Evolutionary conservation across 495 filamentous ascomycete genomes (phyloP).

Genomic region (Penicillium malachiteum): DNA sequence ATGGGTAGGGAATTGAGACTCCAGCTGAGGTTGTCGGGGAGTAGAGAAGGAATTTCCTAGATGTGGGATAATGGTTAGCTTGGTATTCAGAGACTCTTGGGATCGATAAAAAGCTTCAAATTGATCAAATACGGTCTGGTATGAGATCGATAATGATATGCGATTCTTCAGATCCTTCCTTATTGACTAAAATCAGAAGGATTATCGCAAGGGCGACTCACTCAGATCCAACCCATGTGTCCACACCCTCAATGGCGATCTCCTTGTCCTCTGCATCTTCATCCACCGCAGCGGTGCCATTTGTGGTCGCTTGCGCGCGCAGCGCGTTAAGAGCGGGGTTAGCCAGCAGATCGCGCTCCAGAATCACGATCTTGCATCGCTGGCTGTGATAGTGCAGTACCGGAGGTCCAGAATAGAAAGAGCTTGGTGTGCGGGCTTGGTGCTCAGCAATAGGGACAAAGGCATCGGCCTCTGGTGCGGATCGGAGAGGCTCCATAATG

Average conservation of each 20-base stretch:
- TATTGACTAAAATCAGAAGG: neutral
- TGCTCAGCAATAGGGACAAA: conserved; percentile 77
- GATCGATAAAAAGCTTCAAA: neutral
- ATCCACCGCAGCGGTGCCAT: conserved; percentile 13
- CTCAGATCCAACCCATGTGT: conserved; percentile 79
- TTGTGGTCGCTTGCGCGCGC: conserved; percentile 21
- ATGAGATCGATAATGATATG: neutral
- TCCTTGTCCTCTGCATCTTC: conserved; percentile 38
- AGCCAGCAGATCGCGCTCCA: conserved; percentile 39
- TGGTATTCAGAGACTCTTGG: neutral
- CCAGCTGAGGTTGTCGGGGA: conserved; percentile 58
- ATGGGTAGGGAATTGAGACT: conserved; percentile 80
- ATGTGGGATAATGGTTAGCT: neutral
- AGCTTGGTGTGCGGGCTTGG: conserved; percentile 78
- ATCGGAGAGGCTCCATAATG: conserved; percentile 50
- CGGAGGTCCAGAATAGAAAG: conserved; percentile 76
- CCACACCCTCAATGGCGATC: conserved; percentile 51
- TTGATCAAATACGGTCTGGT: too few species aligned
- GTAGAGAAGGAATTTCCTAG: conserved; percentile 73
- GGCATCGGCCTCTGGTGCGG: conserved; percentile 47
- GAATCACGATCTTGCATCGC: conserved; percentile 58
- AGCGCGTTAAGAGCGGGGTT: conserved; percentile 31
- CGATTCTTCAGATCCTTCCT: neutral
- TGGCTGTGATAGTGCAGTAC: conserved; percentile 74
- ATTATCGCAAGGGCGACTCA: conserved; percentile 36